Conservation (phyloP, 169 alveolate species). For the Plasmodium knowlesi region DNA sequence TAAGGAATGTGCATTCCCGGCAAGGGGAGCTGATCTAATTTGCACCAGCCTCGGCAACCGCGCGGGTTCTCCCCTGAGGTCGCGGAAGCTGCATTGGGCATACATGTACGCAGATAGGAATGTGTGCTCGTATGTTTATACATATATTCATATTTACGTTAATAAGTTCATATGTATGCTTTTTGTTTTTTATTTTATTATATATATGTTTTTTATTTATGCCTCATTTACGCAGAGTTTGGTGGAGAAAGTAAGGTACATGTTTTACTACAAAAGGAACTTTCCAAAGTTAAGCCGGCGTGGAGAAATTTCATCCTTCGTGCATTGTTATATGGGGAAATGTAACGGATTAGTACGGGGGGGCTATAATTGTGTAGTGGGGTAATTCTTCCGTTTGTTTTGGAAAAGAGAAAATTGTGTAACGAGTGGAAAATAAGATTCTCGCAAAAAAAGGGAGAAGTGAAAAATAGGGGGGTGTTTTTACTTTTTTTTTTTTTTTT, state of each 20-base stretch:
- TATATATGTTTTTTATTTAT: not conserved
- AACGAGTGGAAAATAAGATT: not conserved
- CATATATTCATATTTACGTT: too few relatives aligned
- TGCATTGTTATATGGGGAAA: not conserved
- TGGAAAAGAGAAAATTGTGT: not conserved
- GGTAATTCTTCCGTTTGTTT: not conserved
- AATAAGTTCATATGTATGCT: too few relatives aligned
- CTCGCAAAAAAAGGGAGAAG: not conserved
- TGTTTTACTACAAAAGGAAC: not conserved
- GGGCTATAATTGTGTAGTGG: not conserved
- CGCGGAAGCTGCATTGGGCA: not conserved
- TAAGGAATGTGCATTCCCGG: not conserved
- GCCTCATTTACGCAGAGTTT: not conserved
- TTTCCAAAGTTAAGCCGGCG: not conserved
- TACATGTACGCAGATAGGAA: not conserved
- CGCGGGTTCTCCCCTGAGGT: not conserved
- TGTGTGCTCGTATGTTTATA: too few relatives aligned
- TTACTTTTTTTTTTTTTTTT: not conserved
- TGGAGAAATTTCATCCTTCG: not conserved
- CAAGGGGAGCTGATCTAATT: not conserved
- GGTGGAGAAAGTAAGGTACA: not conserved
- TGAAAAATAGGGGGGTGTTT: not conserved
- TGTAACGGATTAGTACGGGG: not conserved
- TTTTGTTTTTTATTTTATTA: not conserved
- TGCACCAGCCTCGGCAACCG: not conserved